Conservation (phyloP, 1,284 basidiomycete species). For the Trichosporon faecale region DNA sequence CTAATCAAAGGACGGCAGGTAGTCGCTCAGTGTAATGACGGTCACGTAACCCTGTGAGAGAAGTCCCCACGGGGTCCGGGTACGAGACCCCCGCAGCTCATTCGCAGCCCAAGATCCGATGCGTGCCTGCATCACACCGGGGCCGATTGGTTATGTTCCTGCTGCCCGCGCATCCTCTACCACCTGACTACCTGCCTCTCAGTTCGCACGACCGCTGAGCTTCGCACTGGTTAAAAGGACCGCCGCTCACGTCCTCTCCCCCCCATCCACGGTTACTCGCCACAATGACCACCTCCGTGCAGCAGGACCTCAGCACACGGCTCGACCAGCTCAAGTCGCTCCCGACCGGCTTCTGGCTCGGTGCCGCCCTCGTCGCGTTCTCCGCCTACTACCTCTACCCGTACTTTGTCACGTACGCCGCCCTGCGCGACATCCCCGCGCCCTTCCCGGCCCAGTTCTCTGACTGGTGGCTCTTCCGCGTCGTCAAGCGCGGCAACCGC, state of each 20-base stretch:
- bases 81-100: not conserved
- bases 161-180: not conserved
- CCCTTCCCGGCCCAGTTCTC: constrained; percentile 72
- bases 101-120: not conserved
- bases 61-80: constrained; percentile 3
- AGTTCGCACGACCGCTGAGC: not conserved
- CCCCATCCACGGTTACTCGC: not conserved
- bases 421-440: constrained; percentile 57
- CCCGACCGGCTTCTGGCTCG: not conserved
- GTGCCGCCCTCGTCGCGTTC: constrained; percentile 11
- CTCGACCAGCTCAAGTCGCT: constrained; percentile 2
- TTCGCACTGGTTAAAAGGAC: not conserved
- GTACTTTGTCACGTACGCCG: constrained; percentile 21
- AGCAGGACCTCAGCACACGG: not conserved
- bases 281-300: not conserved
- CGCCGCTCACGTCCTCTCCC: not conserved
- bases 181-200: not conserved
- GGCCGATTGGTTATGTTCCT: not conserved
- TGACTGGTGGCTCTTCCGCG: constrained; percentile 70
- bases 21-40: not conserved
- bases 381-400: constrained; percentile 20
- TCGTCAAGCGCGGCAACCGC: constrained; percentile 66
- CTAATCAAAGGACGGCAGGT: too few species aligned
- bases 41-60: not conserved
- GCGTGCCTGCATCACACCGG: not conserved